Evolutionary conservation across 495 filamentous ascomycete genomes (phyloP).

Genomic region (Mytilinidion resinicola): DNA sequence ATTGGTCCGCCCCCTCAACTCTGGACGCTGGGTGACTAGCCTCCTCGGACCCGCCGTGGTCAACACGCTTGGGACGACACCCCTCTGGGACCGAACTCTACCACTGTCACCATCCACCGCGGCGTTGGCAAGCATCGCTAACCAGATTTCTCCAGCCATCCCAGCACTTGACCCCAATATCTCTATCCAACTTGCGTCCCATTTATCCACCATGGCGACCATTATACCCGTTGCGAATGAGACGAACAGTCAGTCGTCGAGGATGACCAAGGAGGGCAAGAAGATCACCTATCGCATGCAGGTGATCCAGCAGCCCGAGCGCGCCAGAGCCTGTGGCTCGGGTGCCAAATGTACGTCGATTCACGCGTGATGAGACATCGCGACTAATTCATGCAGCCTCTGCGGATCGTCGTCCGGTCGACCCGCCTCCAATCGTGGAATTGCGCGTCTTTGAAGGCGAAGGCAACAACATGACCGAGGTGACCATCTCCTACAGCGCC

Average conservation of each 20-base stretch:
- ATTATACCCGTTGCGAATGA: constrained; percentile 51
- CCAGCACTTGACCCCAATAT: background rate
- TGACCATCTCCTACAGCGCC: constrained; percentile 89
- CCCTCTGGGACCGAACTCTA: background rate
- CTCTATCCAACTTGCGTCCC: background rate
- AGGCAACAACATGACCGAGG: constrained; percentile 54
- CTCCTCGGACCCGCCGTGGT: background rate
- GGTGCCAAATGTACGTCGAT: constrained; percentile 79
- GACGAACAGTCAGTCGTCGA: constrained; percentile 51
- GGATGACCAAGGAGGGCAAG: constrained; percentile 72
- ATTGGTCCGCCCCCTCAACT: background rate
- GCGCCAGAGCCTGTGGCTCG: constrained; percentile 91
- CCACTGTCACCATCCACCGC: background rate
- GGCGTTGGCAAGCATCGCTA: background rate
- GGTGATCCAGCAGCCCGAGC: constrained; percentile 91
- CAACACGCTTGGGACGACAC: no score
- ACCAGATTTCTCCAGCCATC: background rate
- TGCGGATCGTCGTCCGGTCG: constrained; percentile 91
- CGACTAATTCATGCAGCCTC: constrained; percentile 54
- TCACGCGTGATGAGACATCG: no score
- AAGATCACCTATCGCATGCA: constrained; percentile 73
- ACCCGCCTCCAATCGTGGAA: constrained; percentile 95
- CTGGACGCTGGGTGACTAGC: background rate
- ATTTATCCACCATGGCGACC: constrained; percentile 34
- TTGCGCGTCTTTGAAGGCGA: constrained; percentile 79